These are phyloP conservation scores for Puccinia triticina DNA, from an alignment of 1,284 basidiomycete species.

Conservation along the genomic window DNA sequence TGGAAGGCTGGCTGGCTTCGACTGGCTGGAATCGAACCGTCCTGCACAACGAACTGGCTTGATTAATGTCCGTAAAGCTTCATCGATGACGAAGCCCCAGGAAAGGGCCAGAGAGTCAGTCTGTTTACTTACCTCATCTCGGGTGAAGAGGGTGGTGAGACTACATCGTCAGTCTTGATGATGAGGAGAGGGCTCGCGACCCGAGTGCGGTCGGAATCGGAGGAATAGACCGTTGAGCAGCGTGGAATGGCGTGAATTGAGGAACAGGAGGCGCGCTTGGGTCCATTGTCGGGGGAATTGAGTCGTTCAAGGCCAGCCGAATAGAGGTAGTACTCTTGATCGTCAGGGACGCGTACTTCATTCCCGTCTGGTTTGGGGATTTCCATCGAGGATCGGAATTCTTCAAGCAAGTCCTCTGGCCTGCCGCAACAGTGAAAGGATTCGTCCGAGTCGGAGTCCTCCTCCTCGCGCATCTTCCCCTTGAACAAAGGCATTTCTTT, in stretches of 20 bases:
- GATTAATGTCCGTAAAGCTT: too few species aligned
- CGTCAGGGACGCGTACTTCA: background rate
- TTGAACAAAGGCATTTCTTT: background rate
- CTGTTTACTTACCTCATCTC: background rate
- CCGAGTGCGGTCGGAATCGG: conserved; percentile 9
- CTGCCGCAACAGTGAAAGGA: conserved; percentile 29
- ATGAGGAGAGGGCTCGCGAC: background rate
- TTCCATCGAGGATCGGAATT: background rate
- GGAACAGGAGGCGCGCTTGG: background rate
- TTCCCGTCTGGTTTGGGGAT: background rate
- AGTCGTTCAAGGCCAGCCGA: background rate
- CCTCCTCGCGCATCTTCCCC: conserved; percentile 4
- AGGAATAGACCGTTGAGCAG: background rate
- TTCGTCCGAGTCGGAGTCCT: conserved; percentile 35
- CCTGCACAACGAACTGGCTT: background rate
- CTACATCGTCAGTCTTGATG: background rate
- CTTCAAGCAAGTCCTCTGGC: conserved; percentile 6
- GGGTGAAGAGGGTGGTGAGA: background rate
- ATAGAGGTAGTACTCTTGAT: conserved; percentile 35
- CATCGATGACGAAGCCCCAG: too few species aligned
- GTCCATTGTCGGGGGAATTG: background rate
- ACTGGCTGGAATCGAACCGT: background rate
- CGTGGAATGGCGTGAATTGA: background rate
- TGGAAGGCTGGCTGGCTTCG: background rate
- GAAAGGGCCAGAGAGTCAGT: background rate